Conservation (phyloP, 129 eudicot species). For the Arctium minus region DNA sequence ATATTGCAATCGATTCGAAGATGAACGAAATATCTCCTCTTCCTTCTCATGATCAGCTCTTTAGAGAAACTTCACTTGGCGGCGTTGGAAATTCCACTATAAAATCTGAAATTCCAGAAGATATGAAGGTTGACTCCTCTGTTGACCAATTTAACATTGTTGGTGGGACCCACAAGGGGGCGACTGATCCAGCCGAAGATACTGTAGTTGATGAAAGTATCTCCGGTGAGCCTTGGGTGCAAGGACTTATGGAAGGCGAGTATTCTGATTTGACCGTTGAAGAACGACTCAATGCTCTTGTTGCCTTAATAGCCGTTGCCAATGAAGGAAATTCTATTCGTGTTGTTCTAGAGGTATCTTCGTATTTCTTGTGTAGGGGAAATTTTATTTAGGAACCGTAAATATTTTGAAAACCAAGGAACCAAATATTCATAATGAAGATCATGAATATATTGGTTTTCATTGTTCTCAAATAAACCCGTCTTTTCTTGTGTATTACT, state of each 20-base stretch:
- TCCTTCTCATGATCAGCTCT: conserved; percentile 15
- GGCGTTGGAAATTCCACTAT: conserved; percentile 12
- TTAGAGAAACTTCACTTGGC: conserved; percentile 7
- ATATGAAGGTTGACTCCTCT: conserved; percentile 15
- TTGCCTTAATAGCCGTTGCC: conserved; percentile 63
- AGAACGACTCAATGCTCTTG: conserved; percentile 91
- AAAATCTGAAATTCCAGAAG: conserved; percentile 26
- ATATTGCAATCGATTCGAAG: conserved; percentile 34
- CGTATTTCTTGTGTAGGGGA: background rate
- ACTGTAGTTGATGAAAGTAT: conserved; percentile 56
- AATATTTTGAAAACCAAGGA: background rate
- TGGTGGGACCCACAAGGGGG: conserved; percentile 33
- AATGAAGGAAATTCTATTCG: conserved; percentile 91
- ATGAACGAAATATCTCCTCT: conserved; percentile 23
- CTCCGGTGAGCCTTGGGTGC: conserved; percentile 81
- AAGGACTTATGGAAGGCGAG: conserved; percentile 81
- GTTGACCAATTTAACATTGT: conserved; percentile 25
- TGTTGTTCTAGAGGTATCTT: conserved; percentile 62
- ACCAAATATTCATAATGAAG: background rate
- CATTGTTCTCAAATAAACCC: background rate
- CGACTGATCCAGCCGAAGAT: conserved; percentile 30
- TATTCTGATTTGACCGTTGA: conserved; percentile 72
- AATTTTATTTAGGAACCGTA: background rate
- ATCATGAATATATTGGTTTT: background rate
- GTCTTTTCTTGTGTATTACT: background rate